These are phyloP conservation scores for Podosphaera leucotricha DNA, from an alignment of 2,329 filamentous ascomycete genomes.

Conservation along the genomic window DNA sequence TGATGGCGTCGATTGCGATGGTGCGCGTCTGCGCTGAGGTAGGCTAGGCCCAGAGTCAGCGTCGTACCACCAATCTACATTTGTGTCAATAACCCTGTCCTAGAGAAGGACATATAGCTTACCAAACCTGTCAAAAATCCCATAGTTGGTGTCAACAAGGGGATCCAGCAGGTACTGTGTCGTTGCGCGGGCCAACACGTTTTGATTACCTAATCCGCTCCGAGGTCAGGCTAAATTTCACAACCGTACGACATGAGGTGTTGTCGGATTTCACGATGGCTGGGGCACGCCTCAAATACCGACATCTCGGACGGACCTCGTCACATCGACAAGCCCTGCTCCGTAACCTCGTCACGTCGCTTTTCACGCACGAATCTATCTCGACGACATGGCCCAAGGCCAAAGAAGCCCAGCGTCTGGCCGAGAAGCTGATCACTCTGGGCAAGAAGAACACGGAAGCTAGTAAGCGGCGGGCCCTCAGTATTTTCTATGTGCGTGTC, in stretches of 20 bases:
- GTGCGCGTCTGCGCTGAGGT: constrained; percentile 47
- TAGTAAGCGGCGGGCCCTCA: constrained; percentile 47
- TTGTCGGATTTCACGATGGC: constrained; percentile 36
- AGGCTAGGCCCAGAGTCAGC: constrained; percentile 49
- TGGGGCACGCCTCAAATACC: constrained; percentile 66
- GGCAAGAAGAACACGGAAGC: constrained; percentile 85
- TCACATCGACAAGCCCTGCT: constrained; percentile 79
- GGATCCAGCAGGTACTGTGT: too few relatives aligned
- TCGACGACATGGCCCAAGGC: constrained; percentile 90
- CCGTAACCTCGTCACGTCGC: constrained; percentile 84
- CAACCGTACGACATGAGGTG: neutral
- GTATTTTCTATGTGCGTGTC: constrained; percentile 59
- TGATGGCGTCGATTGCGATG: constrained; percentile 40
- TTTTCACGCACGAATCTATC: constrained; percentile 83
- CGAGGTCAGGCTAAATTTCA: neutral
- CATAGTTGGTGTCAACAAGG: constrained; percentile 27
- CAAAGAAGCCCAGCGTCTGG: constrained; percentile 83
- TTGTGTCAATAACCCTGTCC: neutral
- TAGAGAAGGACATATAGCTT: constrained; percentile 15
- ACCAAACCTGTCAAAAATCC: constrained; percentile 42
- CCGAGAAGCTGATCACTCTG: constrained; percentile 82
- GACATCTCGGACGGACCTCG: constrained; percentile 66
- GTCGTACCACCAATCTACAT: constrained; percentile 49
- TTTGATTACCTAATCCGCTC: neutral
- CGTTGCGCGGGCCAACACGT: too few relatives aligned